phyloP scores from a whole-genome alignment of 2,329 filamentous ascomycete species.

The Scleromitrula shiraiana region DNA sequence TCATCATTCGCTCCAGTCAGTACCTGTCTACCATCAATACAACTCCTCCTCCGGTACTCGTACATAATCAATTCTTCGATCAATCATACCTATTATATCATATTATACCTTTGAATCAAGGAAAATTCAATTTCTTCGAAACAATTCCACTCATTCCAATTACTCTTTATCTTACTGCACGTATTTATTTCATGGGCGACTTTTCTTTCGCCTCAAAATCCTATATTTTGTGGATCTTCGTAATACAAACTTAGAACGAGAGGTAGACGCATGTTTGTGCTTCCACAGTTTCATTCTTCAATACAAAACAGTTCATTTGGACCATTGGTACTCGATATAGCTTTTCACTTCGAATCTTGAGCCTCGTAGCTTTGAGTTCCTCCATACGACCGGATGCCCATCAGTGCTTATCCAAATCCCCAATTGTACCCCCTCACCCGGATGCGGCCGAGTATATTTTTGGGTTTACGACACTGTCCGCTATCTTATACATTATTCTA shows the following conservation, averaged over 20 bases:
- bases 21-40: too few relatives aligned
- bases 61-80: too few relatives aligned
- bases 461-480: conserved; percentile 2
- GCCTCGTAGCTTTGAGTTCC: neutral
- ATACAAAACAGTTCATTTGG: neutral
- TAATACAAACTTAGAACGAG: conserved; percentile 9
- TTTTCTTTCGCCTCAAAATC: neutral
- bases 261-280: conserved; percentile 12
- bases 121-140: neutral
- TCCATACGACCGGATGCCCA: neutral
- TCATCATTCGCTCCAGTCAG: too few relatives aligned
- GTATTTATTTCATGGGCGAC: neutral
- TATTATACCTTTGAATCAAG: neutral
- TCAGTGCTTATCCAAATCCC: neutral
- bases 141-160: neutral
- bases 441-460: neutral
- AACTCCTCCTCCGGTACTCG: too few relatives aligned
- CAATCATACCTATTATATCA: too few relatives aligned
- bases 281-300: conserved; percentile 19
- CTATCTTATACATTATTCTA: neutral
- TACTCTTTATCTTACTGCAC: neutral
- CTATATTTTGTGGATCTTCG: neutral
- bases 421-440: conserved; percentile 4
- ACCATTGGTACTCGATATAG: conserved; percentile 7
- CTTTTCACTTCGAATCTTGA: neutral